Conservation (phyloP, 371 early-diverging fungal genomes). For the Mortierella sp. region DNA sequence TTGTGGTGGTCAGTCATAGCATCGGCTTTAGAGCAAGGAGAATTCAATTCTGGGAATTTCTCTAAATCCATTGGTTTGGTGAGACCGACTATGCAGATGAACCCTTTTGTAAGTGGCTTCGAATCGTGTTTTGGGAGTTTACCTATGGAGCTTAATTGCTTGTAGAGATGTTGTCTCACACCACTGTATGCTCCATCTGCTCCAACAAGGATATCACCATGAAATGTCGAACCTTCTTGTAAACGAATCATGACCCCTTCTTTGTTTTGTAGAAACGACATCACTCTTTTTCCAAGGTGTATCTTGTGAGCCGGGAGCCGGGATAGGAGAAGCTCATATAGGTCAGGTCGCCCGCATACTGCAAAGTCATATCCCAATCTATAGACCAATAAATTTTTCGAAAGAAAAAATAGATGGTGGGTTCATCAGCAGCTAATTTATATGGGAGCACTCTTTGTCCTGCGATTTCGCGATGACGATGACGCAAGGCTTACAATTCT, state of each 20-base stretch:
- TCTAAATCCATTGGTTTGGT: not conserved
- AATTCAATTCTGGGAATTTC: not conserved
- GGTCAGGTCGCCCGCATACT: not conserved
- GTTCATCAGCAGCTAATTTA: no score
- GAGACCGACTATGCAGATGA: not conserved
- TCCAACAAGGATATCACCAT: constrained; percentile 25
- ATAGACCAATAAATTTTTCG: not conserved
- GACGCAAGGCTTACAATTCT: not conserved
- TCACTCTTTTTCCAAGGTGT: constrained; percentile 15
- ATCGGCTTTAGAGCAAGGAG: not conserved
- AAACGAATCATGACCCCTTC: constrained; percentile 14
- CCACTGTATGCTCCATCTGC: constrained; percentile 12
- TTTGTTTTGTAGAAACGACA: constrained; percentile 13
- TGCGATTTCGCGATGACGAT: not conserved
- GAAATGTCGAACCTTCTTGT: constrained; percentile 11
- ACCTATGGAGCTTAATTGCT: not conserved
- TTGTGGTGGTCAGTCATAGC: not conserved
- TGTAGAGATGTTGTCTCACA: constrained; percentile 6
- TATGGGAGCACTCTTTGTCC: no score
- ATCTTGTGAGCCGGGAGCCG: constrained; percentile 4
- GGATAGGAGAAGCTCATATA: constrained; percentile 5
- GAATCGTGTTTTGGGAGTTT: not conserved
- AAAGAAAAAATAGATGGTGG: no score
- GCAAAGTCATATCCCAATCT: constrained; percentile 9
- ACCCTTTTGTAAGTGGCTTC: not conserved